Evolutionary conservation across 2,329 filamentous ascomycete genomes (phyloP), one percentile per base, ranked within the genome.

Genomic region (Peltaster fructicola): DNA sequence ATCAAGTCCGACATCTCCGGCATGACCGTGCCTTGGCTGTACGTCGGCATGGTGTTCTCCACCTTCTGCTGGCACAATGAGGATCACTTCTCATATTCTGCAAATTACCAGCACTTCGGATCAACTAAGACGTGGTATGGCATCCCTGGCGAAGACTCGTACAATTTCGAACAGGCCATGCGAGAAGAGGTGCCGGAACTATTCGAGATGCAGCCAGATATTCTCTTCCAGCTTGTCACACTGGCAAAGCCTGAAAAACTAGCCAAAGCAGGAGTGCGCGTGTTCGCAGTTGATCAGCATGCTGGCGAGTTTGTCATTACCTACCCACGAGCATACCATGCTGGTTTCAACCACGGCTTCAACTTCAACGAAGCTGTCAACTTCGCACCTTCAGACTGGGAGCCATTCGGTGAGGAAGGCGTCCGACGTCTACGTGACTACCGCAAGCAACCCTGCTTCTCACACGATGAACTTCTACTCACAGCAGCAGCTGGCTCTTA

Each of bases 21-120:
- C 17, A 98, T 98, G 88, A 98, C 88, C 0, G 85, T 98, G 6
- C 88, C 88, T 1, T 98, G 88, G 88, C 71, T 98, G 3, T 98
- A 98, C 45, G 88, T 98, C 4, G 88, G 88, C 33, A 98, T 98
- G 88, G 90, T 91, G 18, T 98, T 98, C 48, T 98, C 88, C 0
- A 95, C 88, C 0, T 98, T 98, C 45, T 98, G 88, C 52, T 98
- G 88, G 88, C 88, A 98, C 49, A 93, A 92, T 35, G 88, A 98
- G 45, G 88, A 98, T 43, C 88, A 98, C 45, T 93, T 92, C 47
- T 76, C 88, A 2, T 98, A 95, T 47, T 98, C 88, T 1, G 78
- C 88, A 25, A 98, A 98, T 39, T 98, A 95, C 42, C 88, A 98
- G 48, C 88, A 98, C 43, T 91, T 98, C 42, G 88, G 88, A 7